Base-by-base conservation (phyloP, 768 basidiomycete species). In the Leccinum rimulosum region DNA sequence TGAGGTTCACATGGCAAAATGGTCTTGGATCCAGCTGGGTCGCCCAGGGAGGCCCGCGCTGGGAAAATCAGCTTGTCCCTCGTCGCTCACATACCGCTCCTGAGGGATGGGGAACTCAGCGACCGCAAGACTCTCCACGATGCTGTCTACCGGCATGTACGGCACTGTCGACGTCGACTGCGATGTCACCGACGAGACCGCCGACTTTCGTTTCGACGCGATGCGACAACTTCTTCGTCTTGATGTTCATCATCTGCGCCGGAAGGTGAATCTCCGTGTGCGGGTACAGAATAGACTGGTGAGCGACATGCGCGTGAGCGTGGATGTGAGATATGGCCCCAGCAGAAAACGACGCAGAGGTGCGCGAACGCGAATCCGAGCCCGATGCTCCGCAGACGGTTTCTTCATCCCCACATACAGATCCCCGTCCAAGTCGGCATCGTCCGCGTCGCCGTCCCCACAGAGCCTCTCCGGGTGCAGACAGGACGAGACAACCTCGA, bases 291-390 rank as follows among this genome's bases (percentile, higher is more conserved):
- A 60, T 52, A 38, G 63, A 66, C 33, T 68, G 70, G 25, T 72
- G 73, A 10, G 65, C 60, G 33, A 62, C 51, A 38, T 64, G 70
- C 43, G 71, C 4, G 4, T 45, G 67, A 52, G 69, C 67, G 56
- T 72, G 72, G n/a, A 55, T 54, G 50, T 64, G 54, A 19, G 61
- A 50, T 30, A 54, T n/a, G 47, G 66, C 68, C 27, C 68, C 66
- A 31, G 65, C 61, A 27, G 79, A 79, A 28, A 73, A 50, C 0
- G 83, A 84, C 4, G 81, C 72, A 5, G 86, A 85, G 0, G 87
- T 87, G 33, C 82, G 80, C 4, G 85, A 87, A 36, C 80, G 82
- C 4, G 84, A 85, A 58, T 85, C 83, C 0, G 87, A 88, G 28
- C 80, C 62, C 0, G 72, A 73, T 11, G 62, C 82, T 33, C 77